These are phyloP conservation scores for Emydomyces testavorans DNA, from an alignment of 2,329 filamentous ascomycete genomes.

Conservation along the genomic window DNA sequence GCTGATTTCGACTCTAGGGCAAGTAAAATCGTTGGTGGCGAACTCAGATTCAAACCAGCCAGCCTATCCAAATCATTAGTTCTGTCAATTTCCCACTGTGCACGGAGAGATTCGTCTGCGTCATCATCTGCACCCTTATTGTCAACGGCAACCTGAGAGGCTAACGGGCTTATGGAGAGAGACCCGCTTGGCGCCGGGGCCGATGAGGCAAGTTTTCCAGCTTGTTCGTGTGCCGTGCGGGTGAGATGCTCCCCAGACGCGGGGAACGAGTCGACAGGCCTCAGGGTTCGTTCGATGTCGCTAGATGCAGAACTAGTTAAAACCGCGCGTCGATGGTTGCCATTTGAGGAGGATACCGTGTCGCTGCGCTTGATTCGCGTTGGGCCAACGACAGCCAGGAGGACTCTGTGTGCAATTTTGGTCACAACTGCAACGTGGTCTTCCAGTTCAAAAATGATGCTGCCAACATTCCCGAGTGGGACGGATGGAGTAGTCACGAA, in stretches of 20 bases:
- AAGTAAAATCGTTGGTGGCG: constrained; percentile 30
- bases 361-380: constrained; percentile 7
- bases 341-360: neutral
- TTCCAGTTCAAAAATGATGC: constrained; percentile 35
- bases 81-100: constrained; percentile 33
- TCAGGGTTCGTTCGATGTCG: constrained; percentile 14
- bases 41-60: constrained; percentile 30
- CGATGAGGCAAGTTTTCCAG: constrained; percentile 16
- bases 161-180: constrained; percentile 2
- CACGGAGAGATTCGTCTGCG: constrained; percentile 23
- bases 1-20: constrained; percentile 36
- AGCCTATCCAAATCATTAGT: constrained; percentile 31
- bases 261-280: constrained; percentile 10
- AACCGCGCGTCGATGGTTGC: neutral
- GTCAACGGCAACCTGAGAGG: neutral
- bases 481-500: constrained; percentile 34
- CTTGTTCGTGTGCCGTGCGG: constrained; percentile 3
- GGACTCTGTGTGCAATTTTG: constrained; percentile 33
- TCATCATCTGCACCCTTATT: constrained; percentile 7
- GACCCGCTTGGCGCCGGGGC: constrained; percentile 13
- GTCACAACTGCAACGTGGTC: constrained; percentile 33
- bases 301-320: constrained; percentile 15
- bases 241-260: constrained; percentile 10
- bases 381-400: constrained; percentile 33
- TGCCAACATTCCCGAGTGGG: constrained; percentile 33